These are phyloP conservation scores for Parafenestella ontariensis DNA, from an alignment of 2,329 filamentous ascomycete genomes.

Conservation along the genomic window DNA sequence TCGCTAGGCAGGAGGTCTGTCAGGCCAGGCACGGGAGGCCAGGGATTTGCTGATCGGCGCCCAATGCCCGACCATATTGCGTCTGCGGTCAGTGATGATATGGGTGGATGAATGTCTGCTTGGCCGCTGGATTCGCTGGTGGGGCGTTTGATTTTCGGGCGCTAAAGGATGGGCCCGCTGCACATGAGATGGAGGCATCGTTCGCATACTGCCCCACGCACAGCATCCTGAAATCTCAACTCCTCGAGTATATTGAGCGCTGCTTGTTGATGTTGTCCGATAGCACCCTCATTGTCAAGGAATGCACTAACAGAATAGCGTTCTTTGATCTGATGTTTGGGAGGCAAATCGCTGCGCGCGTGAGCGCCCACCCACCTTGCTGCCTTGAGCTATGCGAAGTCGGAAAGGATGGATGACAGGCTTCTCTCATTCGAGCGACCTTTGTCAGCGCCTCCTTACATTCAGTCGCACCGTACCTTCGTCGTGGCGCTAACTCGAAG, in stretches of 20 bases:
- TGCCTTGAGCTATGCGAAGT: slow-evolving; percentile 33
- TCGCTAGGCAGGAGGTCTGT: slow-evolving; percentile 11
- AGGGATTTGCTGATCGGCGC: slow-evolving; percentile 31
- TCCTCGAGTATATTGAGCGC: slow-evolving; percentile 3
- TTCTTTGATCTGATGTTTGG: background rate
- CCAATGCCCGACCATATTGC: slow-evolving; percentile 36
- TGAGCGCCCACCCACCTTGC: slow-evolving; percentile 25
- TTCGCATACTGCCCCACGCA: slow-evolving; percentile 21
- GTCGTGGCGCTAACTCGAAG: too few relatives aligned
- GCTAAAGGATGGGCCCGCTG: slow-evolving; percentile 28
- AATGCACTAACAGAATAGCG: background rate
- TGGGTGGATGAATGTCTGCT: slow-evolving; percentile 20
- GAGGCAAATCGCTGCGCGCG: slow-evolving; percentile 17
- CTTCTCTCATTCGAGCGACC: background rate
- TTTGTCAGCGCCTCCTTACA: slow-evolving; percentile 8
- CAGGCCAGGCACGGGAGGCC: slow-evolving; percentile 28
- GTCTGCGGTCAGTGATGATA: slow-evolving; percentile 18
- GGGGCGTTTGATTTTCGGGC: slow-evolving; percentile 21
- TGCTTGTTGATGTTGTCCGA: background rate
- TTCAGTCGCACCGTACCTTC: background rate
- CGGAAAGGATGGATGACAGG: slow-evolving; percentile 12
- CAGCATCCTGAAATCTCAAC: slow-evolving; percentile 11
- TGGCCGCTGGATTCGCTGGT: slow-evolving; percentile 28
- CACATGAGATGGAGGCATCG: slow-evolving; percentile 15
- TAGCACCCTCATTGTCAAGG: slow-evolving; percentile 14